phyloP scores from a whole-genome alignment of 192 early-diverging fungal genomes.

The Coemansia furcata region DNA sequence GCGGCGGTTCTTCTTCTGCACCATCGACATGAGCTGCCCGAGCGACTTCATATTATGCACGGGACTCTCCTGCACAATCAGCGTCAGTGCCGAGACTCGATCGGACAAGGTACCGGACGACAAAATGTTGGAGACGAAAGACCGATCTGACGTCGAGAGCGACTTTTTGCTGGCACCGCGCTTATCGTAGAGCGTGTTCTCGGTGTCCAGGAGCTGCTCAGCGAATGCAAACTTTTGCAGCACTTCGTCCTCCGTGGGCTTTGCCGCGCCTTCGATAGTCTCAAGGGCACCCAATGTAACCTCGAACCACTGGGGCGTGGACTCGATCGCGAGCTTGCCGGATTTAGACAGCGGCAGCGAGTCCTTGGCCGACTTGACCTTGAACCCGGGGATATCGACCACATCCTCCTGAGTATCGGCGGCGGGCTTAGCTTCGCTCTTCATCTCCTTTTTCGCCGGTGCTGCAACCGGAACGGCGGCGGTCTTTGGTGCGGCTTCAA shows the following conservation, averaged over 20 bases:
- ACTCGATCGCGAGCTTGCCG: conserved; percentile 19
- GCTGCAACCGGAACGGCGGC: neutral
- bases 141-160: conserved; percentile 74
- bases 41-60: conserved; percentile 75
- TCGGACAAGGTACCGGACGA: conserved; percentile 90
- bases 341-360: conserved; percentile 25
- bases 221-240: conserved; percentile 53
- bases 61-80: conserved; percentile 90
- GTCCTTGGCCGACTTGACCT: conserved; percentile 52
- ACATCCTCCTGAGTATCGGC: conserved; percentile 11
- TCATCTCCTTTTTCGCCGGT: conserved; percentile 17
- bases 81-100: conserved; percentile 88
- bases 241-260: conserved; percentile 36
- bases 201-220: conserved; percentile 61
- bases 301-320: conserved; percentile 37
- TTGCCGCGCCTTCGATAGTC: conserved; percentile 10
- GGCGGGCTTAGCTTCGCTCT: conserved; percentile 3
- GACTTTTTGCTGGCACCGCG: conserved; percentile 51
- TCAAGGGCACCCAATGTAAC: conserved; percentile 15
- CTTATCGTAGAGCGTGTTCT: conserved; percentile 61
- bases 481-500: neutral
- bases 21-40: conserved; percentile 78
- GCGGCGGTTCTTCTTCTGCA: conserved; percentile 84
- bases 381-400: conserved; percentile 32
- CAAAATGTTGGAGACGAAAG: conserved; percentile 86